phyloP scores from a whole-genome alignment of 352 stramenopile genomes.

The Globisporangium abappressorium region DNA sequence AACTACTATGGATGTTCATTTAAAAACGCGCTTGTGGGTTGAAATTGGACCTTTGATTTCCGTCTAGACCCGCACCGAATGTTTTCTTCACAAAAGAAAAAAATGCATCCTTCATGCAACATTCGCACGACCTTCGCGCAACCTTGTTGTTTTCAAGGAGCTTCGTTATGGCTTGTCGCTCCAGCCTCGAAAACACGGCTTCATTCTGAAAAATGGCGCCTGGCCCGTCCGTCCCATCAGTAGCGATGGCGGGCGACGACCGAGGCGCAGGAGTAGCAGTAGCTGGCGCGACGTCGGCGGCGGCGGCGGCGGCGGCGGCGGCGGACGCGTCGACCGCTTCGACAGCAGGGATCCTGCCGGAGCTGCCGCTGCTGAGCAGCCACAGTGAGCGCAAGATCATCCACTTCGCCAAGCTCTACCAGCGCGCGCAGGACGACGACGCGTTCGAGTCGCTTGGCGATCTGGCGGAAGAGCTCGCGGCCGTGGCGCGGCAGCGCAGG shows the following conservation, averaged over 20 bases:
- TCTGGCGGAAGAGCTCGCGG: slow-evolving; percentile 56
- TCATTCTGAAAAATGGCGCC: slow-evolving; percentile 1
- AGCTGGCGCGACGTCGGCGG: background rate
- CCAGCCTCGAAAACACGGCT: too few relatives aligned
- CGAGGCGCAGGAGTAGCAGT: background rate
- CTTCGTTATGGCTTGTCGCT: too few relatives aligned
- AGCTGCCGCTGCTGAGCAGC: slow-evolving; percentile 16
- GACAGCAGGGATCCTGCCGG: background rate
- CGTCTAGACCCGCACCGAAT: background rate
- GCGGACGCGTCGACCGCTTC: background rate
- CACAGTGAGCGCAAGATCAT: slow-evolving; percentile 23
- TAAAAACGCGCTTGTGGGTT: background rate
- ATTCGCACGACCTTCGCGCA: too few relatives aligned
- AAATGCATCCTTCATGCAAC: too few relatives aligned
- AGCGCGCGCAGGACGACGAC: slow-evolving; percentile 53
- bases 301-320: background rate
- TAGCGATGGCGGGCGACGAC: background rate
- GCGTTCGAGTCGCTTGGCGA: slow-evolving; percentile 45
- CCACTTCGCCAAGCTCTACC: slow-evolving; percentile 70
- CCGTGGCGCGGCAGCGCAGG: slow-evolving; percentile 38
- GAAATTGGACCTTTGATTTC: background rate
- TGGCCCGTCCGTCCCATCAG: background rate
- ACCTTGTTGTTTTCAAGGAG: too few relatives aligned
- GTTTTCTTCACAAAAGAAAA: too few relatives aligned
- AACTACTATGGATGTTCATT: background rate